These are phyloP conservation scores for Fusarium equiseti DNA, from an alignment of 2,329 filamentous ascomycete species.

Conservation along the genomic window DNA sequence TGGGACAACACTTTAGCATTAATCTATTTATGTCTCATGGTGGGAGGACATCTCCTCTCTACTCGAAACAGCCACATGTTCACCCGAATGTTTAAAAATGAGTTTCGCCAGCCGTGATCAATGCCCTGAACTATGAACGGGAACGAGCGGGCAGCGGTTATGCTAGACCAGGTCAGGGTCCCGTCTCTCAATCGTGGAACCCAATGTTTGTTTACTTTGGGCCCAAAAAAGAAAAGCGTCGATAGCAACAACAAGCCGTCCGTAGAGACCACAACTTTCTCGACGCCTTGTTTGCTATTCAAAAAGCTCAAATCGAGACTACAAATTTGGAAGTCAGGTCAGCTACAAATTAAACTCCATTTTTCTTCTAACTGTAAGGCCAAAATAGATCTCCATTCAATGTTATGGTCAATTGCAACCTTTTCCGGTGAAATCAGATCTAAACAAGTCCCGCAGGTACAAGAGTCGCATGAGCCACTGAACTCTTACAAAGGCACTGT, in stretches of 20 bases:
- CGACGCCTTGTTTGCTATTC: rapidly evolving
- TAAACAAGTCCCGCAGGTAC: too few relatives aligned
- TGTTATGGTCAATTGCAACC: not conserved
- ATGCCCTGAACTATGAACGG: conserved; percentile 7
- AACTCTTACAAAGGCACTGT: too few relatives aligned
- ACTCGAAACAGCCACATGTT: not conserved
- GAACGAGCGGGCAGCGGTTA: conserved; percentile 12
- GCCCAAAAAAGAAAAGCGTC: not conserved
- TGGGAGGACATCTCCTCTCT: not conserved
- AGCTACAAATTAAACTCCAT: too few relatives aligned
- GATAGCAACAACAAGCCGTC: not conserved
- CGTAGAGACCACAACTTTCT: too few relatives aligned
- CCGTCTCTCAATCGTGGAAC: not conserved
- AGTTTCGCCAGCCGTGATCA: not conserved
- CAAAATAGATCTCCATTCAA: rapidly evolving
- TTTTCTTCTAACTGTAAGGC: rapidly evolving
- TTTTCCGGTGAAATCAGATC: rapidly evolving
- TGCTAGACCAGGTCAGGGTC: conserved; percentile 29
- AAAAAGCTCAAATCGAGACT: too few relatives aligned
- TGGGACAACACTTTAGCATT: not conserved
- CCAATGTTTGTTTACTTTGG: conserved; percentile 22
- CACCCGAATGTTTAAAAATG: not conserved
- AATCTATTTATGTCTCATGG: not conserved
- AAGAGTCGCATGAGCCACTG: too few relatives aligned
- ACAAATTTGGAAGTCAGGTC: not conserved